Evolutionary conservation across 495 filamentous ascomycete genomes (phyloP), one percentile per base, ranked within the genome.

Genomic region (Xylaria longipes): DNA sequence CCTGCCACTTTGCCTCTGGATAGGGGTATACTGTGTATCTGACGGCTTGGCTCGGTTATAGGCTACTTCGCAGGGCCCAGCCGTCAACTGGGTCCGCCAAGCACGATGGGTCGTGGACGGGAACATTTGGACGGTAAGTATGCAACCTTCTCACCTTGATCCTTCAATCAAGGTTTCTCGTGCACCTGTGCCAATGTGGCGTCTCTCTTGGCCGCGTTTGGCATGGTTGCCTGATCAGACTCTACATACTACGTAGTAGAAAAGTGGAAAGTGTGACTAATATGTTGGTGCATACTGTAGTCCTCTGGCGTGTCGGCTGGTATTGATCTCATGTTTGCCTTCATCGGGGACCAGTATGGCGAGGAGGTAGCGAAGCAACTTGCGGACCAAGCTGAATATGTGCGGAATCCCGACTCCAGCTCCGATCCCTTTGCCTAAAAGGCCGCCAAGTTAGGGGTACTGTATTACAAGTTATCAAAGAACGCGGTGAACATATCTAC

Each of bases 21-120:
- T 56, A 35, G 39, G 12, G 39, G 25, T 15, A n/a, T 48, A 22
- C n/a, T 35, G 15, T 31, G 35, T 48, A 11, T 35, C 54, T 64
- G 20, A 31, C 29, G n/a, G 8, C 29, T 27, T 4, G 27, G 37
- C 29, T 27, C 8, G 27, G 37, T 48, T 56, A 66, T 43, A 74
- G 54, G 81, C 78, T 0, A 85, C 76, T 14, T 65, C 76, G 5
- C 75, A 84, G 29, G 79, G 85, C 0, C 74, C 81, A 1, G 81
- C 83, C 17, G 86, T 89, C 25, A 67, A 84, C 0, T 94, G 91
- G 91, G 81, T 91, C 3, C 76, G 84, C 3, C 79, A 79, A 37
- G 91, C 91, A 27, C 79, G 91, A 65, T 93, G 91, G 91, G 87
- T 90, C 1, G 72, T 77, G 5, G 89, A 91, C 79, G 91, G 90